These are phyloP conservation scores for Stylosanthes scabra DNA, from an alignment of 331 rosid genomes.

Conservation along the genomic window DNA sequence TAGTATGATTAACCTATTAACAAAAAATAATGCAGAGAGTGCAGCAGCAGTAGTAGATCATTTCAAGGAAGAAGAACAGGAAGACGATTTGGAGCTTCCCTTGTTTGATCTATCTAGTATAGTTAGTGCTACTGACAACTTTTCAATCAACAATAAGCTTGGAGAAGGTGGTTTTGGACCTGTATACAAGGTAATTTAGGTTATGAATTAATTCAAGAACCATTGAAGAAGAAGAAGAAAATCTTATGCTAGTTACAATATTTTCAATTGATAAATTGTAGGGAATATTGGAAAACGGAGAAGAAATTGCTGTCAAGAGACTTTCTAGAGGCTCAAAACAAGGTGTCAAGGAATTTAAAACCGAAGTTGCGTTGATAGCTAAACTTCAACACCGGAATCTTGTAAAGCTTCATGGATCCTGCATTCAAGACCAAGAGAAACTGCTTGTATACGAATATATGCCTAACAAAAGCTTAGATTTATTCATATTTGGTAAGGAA, in stretches of 20 bases:
- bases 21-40: constrained; percentile 7
- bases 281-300: constrained; percentile 46
- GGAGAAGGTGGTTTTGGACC: constrained; percentile 58
- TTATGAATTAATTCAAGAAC: not conserved
- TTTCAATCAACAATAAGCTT: constrained; percentile 45
- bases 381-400: constrained; percentile 58
- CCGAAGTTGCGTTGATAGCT: constrained; percentile 44
- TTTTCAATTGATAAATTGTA: constrained; percentile 14
- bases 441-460: constrained; percentile 56
- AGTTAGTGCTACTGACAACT: constrained; percentile 41
- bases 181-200: constrained; percentile 43
- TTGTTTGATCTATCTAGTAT: constrained; percentile 36
- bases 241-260: not conserved
- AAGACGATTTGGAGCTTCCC: constrained; percentile 47
- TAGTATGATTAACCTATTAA: not conserved
- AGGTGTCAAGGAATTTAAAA: constrained; percentile 46
- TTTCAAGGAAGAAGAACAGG: constrained; percentile 16
- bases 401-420: constrained; percentile 54
- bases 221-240: constrained; percentile 1
- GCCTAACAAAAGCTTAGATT: constrained; percentile 59
- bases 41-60: not conserved
- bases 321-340: constrained; percentile 46
- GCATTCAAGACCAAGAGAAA: constrained; percentile 52
- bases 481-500: constrained; percentile 52
- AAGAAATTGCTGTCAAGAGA: constrained; percentile 57